Conservation (phyloP, 2,329 filamentous ascomycete genomes). For the Alternaria metachromatica region DNA sequence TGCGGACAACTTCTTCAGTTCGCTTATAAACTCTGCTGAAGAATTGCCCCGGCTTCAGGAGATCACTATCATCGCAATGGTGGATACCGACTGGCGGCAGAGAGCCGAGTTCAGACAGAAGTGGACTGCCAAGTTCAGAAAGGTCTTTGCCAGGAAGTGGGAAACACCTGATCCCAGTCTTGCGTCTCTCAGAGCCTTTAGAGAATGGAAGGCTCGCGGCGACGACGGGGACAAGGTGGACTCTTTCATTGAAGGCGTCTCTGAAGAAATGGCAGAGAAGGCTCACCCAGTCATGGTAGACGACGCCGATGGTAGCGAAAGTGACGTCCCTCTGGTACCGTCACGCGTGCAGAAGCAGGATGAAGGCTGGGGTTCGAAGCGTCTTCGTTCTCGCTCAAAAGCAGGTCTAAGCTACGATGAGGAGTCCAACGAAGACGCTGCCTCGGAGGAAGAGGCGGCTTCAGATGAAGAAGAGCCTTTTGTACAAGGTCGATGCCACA, state of each 20-base stretch:
- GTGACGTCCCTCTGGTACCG: constrained; percentile 36
- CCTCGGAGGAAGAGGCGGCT: constrained; percentile 16
- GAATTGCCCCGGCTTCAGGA: constrained; percentile 71
- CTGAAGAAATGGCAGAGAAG: constrained; percentile 10
- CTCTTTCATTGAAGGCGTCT: constrained; percentile 32
- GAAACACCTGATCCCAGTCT: constrained; percentile 54
- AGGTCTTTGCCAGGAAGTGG: constrained; percentile 66
- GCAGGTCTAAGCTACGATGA: constrained; percentile 38
- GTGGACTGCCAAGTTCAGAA: constrained; percentile 75
- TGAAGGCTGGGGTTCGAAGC: constrained; percentile 39
- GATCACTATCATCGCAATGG: constrained; percentile 72
- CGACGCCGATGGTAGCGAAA: constrained; percentile 27
- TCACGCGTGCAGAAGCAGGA: constrained; percentile 22
- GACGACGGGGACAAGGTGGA: constrained; percentile 19
- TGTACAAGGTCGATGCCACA: constrained; percentile 72
- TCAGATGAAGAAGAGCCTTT: constrained; percentile 39
- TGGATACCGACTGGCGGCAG: constrained; percentile 81
- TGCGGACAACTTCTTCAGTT: constrained; percentile 79
- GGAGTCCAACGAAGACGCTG: constrained; percentile 37
- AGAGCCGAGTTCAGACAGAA: constrained; percentile 78
- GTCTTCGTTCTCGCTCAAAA: constrained; percentile 39
- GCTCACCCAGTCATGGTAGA: not conserved
- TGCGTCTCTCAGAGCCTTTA: constrained; percentile 52
- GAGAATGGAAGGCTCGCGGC: constrained; percentile 46
- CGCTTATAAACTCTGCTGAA: constrained; percentile 74